Conservation (phyloP, 495 filamentous ascomycete species). For the Apodospora peruviana region DNA sequence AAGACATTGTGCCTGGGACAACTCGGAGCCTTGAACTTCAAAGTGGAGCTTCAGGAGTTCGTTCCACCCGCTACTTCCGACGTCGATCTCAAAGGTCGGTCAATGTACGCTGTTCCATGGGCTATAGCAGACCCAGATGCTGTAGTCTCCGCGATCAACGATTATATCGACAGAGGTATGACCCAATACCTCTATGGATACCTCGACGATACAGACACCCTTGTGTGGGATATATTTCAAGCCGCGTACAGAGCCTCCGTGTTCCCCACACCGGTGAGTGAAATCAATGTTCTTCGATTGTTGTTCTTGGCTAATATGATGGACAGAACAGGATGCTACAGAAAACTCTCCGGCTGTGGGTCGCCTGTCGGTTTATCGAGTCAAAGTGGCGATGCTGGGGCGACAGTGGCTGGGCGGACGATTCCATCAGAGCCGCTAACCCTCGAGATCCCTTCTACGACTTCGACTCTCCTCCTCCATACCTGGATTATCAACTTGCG, state of each 20-base stretch:
- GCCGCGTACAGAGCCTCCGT: conserved; percentile 25
- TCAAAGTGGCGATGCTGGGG: conserved; percentile 32
- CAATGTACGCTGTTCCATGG: conserved; percentile 35
- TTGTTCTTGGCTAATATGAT: background rate
- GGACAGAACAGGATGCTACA: conserved; percentile 30
- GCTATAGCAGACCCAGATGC: conserved; percentile 29
- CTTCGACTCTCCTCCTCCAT: conserved; percentile 29
- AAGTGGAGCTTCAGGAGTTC: conserved; percentile 29
- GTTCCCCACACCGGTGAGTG: conserved; percentile 25
- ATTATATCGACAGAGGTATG: conserved; percentile 23
- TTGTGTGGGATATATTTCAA: conserved; percentile 33
- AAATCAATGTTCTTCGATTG: background rate
- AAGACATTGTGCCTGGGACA: conserved; percentile 26
- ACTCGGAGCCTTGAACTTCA: conserved; percentile 14
- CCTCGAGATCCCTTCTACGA: conserved; percentile 26
- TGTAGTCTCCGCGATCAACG: conserved; percentile 22
- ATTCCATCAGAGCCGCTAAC: conserved; percentile 18
- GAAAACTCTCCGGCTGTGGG: conserved; percentile 32
- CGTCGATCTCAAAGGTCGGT: conserved; percentile 26
- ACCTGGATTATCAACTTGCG: conserved; percentile 33
- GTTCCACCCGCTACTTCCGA: conserved; percentile 17
- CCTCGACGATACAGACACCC: conserved; percentile 27
- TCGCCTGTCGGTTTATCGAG: conserved; percentile 33
- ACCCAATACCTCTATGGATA: conserved; percentile 23
- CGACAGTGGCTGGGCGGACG: conserved; percentile 16